These are phyloP conservation scores for Xerocomellus intermedius DNA, from an alignment of 768 basidiomycete species.

Conservation along the genomic window DNA sequence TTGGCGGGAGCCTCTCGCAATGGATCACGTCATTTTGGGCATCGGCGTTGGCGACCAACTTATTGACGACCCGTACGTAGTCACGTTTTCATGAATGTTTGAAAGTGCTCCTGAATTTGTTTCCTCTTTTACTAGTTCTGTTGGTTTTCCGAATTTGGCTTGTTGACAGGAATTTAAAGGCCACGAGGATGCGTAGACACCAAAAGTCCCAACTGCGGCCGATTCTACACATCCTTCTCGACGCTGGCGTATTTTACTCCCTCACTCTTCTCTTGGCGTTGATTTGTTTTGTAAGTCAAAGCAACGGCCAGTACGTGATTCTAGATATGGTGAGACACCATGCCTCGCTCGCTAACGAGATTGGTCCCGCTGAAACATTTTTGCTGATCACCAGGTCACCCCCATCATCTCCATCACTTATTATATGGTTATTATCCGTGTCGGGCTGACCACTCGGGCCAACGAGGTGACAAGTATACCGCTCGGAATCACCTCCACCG, in stretches of 20 bases:
- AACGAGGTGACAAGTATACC: neutral
- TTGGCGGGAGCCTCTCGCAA: neutral
- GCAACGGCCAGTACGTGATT: constrained; percentile 9
- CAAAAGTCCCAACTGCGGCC: neutral
- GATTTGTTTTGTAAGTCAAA: neutral
- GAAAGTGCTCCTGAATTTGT: neutral
- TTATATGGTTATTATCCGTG: constrained; percentile 12
- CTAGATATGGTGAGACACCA: constrained; percentile 8
- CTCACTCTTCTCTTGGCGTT: constrained; percentile 7
- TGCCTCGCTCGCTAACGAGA: neutral
- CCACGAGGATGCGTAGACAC: neutral
- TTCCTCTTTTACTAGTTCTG: neutral
- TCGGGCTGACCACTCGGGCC: neutral
- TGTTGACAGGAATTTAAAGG: neutral
- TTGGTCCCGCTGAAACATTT: neutral
- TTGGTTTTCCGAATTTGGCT: constrained; percentile 8
- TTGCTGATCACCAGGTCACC: neutral
- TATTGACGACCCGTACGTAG: constrained; percentile 10
- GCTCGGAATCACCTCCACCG: neutral
- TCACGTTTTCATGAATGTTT: neutral
- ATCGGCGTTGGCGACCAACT: constrained; percentile 2
- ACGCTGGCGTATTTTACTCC: constrained; percentile 8
- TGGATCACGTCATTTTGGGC: constrained; percentile 11
- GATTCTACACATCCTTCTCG: constrained; percentile 1
- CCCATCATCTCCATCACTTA: constrained; percentile 16